Conservation (phyloP, 2,329 filamentous ascomycete species). For the Neophaeococcomyces mojaviensis region DNA sequence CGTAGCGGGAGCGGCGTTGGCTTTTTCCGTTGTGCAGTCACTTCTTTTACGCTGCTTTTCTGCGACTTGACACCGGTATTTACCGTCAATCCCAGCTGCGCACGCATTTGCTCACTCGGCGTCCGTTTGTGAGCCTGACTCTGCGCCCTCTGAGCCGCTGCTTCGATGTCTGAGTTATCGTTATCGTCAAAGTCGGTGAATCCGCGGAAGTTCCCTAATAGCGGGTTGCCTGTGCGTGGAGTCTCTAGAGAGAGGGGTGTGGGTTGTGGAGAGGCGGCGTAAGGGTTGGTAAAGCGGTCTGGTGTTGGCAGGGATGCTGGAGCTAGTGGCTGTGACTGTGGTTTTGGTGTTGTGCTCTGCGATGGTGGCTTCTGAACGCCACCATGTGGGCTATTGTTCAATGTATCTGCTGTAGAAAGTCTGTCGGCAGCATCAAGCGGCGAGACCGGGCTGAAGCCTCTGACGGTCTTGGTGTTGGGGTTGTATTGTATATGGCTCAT, state of each 20-base stretch:
- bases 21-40: not conserved
- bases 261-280: not conserved
- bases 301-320: not conserved
- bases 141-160: not conserved
- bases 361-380: not conserved
- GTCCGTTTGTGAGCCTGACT: not conserved
- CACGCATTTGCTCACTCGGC: not conserved
- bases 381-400: not conserved
- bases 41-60: too few species aligned
- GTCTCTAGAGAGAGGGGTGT: not conserved
- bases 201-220: constrained; percentile 1
- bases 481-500: constrained; percentile 3
- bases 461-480: not conserved
- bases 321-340: not conserved
- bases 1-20: not conserved
- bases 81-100: not conserved
- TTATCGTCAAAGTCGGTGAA: constrained; percentile 5
- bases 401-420: not conserved
- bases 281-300: too few species aligned
- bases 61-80: not conserved
- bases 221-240: constrained; percentile 2
- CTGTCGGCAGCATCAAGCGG: not conserved
- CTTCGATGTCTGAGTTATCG: constrained; percentile 3
- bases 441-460: constrained; percentile 1
- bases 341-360: not conserved